Evolutionary conservation across 2,329 filamentous ascomycete genomes (phyloP).

Genomic region (Knoxdaviesia capensis): DNA sequence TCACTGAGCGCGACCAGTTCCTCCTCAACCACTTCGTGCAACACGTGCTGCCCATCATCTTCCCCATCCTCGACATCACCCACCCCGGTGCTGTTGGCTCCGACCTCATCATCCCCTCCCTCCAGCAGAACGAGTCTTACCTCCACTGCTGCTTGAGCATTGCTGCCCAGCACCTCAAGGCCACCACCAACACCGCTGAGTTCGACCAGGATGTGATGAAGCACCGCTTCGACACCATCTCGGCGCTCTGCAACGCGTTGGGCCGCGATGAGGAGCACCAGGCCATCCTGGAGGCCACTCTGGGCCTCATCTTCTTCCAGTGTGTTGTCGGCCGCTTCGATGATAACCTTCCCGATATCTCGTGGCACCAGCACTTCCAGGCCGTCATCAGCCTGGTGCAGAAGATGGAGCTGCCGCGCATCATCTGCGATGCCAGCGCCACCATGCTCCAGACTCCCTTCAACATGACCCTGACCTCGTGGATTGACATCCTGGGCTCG

Average conservation of each 20-base stretch:
- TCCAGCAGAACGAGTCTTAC: constrained; percentile 84
- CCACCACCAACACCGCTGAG: constrained; percentile 41
- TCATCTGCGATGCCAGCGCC: constrained; percentile 40
- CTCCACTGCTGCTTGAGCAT: constrained; percentile 91
- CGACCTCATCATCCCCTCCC: constrained; percentile 66
- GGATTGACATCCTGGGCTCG: constrained; percentile 93
- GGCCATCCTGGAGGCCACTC: constrained; percentile 75
- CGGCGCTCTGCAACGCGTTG: constrained; percentile 65
- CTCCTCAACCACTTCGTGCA: constrained; percentile 82
- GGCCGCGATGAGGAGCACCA: constrained; percentile 64
- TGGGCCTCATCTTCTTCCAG: constrained; percentile 94
- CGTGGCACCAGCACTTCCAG: constrained; percentile 95
- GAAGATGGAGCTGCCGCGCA: constrained; percentile 58
- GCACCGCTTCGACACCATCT: constrained; percentile 76
- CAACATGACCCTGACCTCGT: constrained; percentile 85
- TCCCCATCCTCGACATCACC: constrained; percentile 79
- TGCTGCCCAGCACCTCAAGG: constrained; percentile 79
- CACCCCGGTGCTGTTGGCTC: constrained; percentile 66
- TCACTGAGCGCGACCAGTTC: constrained; percentile 73
- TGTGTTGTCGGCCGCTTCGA: constrained; percentile 75
- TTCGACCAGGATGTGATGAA: constrained; percentile 83
- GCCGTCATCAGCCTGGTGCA: constrained; percentile 70
- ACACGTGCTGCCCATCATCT: constrained; percentile 71
- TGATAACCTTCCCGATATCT: constrained; percentile 72
- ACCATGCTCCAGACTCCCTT: constrained; percentile 45